Base-by-base conservation (phyloP, 768 basidiomycete genomes). In the Cyathus striatus region DNA sequence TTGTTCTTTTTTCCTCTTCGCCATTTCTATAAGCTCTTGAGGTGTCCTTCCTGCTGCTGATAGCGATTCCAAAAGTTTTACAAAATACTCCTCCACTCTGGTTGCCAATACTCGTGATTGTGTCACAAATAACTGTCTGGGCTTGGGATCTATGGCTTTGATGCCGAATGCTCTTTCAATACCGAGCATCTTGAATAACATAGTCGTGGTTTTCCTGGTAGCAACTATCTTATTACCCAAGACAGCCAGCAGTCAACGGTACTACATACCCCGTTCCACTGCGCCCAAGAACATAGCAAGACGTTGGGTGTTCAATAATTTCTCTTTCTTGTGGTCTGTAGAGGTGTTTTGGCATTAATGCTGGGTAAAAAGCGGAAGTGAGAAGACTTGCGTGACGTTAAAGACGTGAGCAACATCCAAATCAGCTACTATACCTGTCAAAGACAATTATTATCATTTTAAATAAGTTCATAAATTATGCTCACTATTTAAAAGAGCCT, bases 151-250 rank as follows among this genome's bases (percentile, higher is more conserved):
- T 2, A 57, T 47, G 14, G 56, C 62, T 18, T 62, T 57, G 20
- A 65, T 46, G 27, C 73, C 58, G 61, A 72, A 81, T 2, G 75
- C 67, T n/a, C 73, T 62, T 49, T 87, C 80, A 5, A 85, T 76
- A 1, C 75, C 72, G 2, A 86, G 66, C 74, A 88, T 86, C 56
- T 84, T 86, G 65, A 81, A 83, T 1, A 88, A 63, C 73, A 88
- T 85, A 0, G 83, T 81, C 0, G 86, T 87, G 0, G 83, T 87
- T 69, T 86, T 86, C 1, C 85, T 85, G 49, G 12, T 39, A 37
- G n/a, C 33, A 16, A 49, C 37, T 16, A 20, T 17, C 18, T 26
- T 16, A 17, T 20, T 5, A 18, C 39, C 10, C 12, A 21, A 23
- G 23, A 26, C 3, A 1, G 6, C 18, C 26, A 35, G 7, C 9